These are phyloP conservation scores for Hymenoscyphus infarciens DNA, from an alignment of 2,329 filamentous ascomycete genomes.

Conservation along the genomic window DNA sequence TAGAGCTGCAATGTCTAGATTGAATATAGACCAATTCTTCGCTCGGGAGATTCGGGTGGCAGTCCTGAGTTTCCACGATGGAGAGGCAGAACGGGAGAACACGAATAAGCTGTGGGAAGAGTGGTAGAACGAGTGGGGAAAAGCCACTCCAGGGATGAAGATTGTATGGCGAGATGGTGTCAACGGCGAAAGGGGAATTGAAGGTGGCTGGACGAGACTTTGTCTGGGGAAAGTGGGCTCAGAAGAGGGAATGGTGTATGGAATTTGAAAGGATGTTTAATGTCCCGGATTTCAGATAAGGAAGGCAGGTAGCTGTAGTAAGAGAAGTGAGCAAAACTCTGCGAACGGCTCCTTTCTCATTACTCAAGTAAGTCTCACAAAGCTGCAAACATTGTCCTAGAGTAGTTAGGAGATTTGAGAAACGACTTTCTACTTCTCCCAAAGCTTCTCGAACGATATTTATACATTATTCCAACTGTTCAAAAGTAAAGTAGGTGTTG, in stretches of 20 bases:
- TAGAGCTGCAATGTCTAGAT: not conserved
- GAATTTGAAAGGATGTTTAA: not conserved
- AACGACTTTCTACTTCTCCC: too few species aligned
- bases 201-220: conserved; percentile 3
- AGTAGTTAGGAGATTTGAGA: too few species aligned
- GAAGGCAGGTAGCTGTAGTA: too few species aligned
- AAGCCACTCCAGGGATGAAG: not conserved
- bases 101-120: not conserved
- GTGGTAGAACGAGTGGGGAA: not conserved
- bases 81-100: not conserved
- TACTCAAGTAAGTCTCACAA: too few species aligned
- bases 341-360: too few species aligned
- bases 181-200: not conserved
- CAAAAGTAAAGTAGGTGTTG: too few species aligned
- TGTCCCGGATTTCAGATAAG: not conserved
- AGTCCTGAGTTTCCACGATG: not conserved
- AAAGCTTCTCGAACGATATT: too few species aligned
- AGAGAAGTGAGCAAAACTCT: too few species aligned
- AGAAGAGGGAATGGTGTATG: not conserved
- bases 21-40: not conserved
- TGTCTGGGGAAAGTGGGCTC: not conserved
- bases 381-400: too few species aligned
- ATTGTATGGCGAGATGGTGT: not conserved
- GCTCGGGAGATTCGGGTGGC: not conserved
- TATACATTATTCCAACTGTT: too few species aligned